Evolutionary conservation across 176 grass and related monocot genomes (phyloP), one percentile per base, ranked within the genome.

Genomic region (Zea luxurians): DNA sequence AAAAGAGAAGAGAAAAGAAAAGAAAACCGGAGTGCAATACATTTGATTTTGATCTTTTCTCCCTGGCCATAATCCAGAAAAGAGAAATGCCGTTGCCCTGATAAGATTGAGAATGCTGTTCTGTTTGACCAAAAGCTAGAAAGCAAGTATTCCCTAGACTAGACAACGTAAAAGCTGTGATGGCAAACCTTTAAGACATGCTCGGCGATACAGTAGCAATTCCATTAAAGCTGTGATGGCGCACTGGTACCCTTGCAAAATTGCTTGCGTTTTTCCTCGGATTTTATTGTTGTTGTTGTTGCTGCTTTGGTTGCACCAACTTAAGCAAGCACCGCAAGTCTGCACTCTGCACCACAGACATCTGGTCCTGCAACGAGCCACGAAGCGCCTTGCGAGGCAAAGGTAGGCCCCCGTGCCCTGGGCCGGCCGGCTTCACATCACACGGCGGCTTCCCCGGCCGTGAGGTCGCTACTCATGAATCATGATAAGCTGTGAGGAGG

Each of bases 121-220:
- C 21, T 27, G 83, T 74, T 79, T 67, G 69, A 85, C 68, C 76
- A 48, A 64, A 48, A 64, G 71, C 78, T 81, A 65, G 20, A 79
- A 57, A 61, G 78, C 64, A 35, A 76, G 61, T 76, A 75, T 81
- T 81, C 78, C 45, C 18, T 75, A 68, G n/a, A 34, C 20, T 20
- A 58, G 62, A 40, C 48, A 47, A 43, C 4, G 46, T 37, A 86
- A 27, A 70, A 86, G 57, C 64, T 21, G 21, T 18, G 49, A 66
- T 74, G 42, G 41, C 50, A 27, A 27, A 27, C 27, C 27, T 27
- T 1, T 27, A 27, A 27, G 27, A 80, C 80, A 66, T 18, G 59
- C 61, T 59, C 27, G 34, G 47, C 57, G 15, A 45, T 64, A n/a
- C 61, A 0, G 67, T 8, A 15, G 10, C 48, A 47, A 43, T 47